A percentile compares a stretch with the other conserved stretches of the same genome.
phyloP scores from a whole-genome alignment of 345 rosid genomes.

The Crucihimalaya himalaica region DNA sequence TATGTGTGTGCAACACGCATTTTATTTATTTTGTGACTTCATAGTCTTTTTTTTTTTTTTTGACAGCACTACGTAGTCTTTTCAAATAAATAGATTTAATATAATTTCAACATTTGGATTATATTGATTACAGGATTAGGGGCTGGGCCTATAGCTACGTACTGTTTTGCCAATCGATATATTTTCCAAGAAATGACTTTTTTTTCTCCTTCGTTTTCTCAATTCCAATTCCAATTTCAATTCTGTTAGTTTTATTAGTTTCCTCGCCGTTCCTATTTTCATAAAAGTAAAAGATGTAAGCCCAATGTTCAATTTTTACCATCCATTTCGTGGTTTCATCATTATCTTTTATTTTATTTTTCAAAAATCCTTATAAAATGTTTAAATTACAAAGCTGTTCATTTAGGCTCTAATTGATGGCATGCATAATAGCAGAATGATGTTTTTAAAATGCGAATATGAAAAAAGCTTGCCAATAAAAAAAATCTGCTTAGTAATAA shows the following conservation, averaged over 20 bases:
- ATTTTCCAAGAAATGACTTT: conserved; percentile 19
- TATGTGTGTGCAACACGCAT: conserved; percentile 15
- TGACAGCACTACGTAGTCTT: background rate
- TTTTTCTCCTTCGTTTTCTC: conserved; percentile 9
- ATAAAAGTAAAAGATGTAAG: background rate
- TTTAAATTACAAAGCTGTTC: background rate
- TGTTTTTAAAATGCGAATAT: no score
- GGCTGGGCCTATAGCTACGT: conserved; percentile 16
- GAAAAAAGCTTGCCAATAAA: no score
- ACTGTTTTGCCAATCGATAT: conserved; percentile 26
- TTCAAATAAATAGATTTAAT: background rate
- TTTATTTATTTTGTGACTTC: background rate
- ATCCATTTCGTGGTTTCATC: background rate
- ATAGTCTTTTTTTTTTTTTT: background rate
- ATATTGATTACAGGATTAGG: conserved; percentile 32
- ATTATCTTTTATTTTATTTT: no score
- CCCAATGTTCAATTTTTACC: background rate
- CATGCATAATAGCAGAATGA: no score
- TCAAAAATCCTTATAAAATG: background rate
- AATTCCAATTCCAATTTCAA: conserved; percentile 17
- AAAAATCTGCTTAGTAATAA: no score
- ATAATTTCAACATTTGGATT: conserved; percentile 7
- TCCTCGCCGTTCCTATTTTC: background rate
- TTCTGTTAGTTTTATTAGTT: conserved; percentile 11
- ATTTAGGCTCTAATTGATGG: no score